phyloP scores from a whole-genome alignment of 106 monocot genomes.

The Dendrobium huoshanense region DNA sequence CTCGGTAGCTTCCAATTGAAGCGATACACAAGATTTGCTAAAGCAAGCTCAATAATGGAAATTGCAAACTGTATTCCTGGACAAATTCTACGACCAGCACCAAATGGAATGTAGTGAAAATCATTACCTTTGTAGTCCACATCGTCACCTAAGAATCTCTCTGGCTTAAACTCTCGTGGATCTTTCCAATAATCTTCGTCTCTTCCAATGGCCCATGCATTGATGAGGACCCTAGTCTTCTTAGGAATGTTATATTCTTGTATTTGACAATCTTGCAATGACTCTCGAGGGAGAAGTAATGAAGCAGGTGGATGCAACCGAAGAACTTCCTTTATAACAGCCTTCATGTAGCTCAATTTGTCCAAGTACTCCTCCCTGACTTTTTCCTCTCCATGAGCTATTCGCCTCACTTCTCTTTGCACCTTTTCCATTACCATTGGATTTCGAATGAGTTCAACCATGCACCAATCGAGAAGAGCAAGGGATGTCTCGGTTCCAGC shows the following conservation, averaged over 20 bases:
- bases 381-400: not conserved
- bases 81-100: not conserved
- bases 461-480: not conserved
- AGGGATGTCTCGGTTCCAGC: not conserved
- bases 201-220: not conserved
- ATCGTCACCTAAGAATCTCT: not conserved
- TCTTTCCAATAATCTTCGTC: not conserved
- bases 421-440: not conserved
- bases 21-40: too few species aligned
- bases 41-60: too few species aligned
- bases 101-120: not conserved
- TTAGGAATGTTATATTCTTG: not conserved
- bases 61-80: not conserved
- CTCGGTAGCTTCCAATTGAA: too few species aligned
- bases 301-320: not conserved
- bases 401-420: not conserved
- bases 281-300: not conserved
- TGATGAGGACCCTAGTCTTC: not conserved
- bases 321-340: not conserved
- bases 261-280: not conserved
- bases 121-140: not conserved
- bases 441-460: not conserved
- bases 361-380: not conserved
- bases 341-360: not conserved
- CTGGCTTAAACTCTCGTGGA: not conserved